phyloP scores from a whole-genome alignment of 2,329 filamentous ascomycete species.

The Neobulgaria alba region DNA sequence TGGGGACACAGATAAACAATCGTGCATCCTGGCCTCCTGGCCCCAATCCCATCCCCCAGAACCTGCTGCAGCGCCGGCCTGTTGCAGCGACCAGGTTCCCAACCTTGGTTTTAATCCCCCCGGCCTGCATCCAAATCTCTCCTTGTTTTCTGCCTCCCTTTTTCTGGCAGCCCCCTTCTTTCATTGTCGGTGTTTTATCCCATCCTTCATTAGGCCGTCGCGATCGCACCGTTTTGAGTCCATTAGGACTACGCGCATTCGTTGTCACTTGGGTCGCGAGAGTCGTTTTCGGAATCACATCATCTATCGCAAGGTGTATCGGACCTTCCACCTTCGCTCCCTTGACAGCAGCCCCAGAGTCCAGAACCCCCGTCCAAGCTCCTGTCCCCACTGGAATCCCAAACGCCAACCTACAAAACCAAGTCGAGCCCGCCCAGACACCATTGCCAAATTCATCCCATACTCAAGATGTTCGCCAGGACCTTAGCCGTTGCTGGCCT shows the following conservation, averaged over 20 bases:
- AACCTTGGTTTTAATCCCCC: not conserved
- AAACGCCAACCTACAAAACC: not conserved
- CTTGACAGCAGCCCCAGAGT: too few relatives aligned
- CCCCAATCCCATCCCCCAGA: too few relatives aligned
- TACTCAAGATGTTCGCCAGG: slow-evolving; percentile 1
- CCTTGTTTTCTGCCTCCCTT: not conserved
- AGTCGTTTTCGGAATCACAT: not conserved
- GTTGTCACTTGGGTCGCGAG: not conserved
- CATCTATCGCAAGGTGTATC: too few relatives aligned
- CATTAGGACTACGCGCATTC: not conserved
- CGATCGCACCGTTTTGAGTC: not conserved
- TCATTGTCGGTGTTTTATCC: not conserved
- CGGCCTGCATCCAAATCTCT: not conserved
- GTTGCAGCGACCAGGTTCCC: not conserved
- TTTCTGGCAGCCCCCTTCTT: not conserved
- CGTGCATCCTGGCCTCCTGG: too few relatives aligned
- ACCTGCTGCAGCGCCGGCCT: too few relatives aligned
- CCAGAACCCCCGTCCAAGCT: not conserved
- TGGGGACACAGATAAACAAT: too few relatives aligned
- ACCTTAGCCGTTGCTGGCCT: not conserved
- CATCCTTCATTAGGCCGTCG: too few relatives aligned
- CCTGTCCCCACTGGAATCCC: not conserved
- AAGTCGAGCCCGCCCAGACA: not conserved
- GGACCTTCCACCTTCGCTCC: too few relatives aligned
- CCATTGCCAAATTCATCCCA: not conserved